Percentiles rank a stretch among this genome's conserved stretches.
Conservation (phyloP, 2,329 filamentous ascomycete species). For the Xylariaceae sp. region DNA sequence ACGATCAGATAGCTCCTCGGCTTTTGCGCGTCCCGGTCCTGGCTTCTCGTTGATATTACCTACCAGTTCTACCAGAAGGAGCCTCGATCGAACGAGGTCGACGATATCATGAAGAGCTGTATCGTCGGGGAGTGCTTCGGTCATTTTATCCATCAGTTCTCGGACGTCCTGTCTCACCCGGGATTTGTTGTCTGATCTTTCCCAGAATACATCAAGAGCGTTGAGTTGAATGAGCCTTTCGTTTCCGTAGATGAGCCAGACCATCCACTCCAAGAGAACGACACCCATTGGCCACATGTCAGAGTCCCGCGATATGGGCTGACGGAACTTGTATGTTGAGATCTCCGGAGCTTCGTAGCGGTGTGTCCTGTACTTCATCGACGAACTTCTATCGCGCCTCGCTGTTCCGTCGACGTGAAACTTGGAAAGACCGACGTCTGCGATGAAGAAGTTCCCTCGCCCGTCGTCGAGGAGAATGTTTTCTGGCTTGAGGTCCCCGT, state of each 20-base stretch:
- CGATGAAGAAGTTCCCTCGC: conserved; percentile 11
- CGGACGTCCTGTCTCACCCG: background rate
- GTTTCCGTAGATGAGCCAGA: conserved; percentile 10
- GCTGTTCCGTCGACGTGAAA: conserved; percentile 7
- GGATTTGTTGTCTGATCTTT: background rate
- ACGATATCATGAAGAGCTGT: conserved; percentile 5
- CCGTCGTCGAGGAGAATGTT: conserved; percentile 11
- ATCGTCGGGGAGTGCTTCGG: background rate
- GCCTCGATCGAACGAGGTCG: background rate
- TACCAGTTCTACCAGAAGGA: conserved; percentile 5
- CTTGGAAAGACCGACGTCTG: conserved; percentile 22
- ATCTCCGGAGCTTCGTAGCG: conserved; percentile 20
- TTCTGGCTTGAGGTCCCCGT: conserved; percentile 26
- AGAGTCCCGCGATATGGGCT: conserved; percentile 11
- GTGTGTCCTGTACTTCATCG: background rate
- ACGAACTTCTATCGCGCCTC: background rate
- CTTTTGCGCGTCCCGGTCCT: conserved; percentile 6
- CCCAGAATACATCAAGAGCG: conserved; percentile 2
- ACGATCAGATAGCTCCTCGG: conserved; percentile 1
- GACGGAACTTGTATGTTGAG: background rate
- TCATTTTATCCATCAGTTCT: background rate
- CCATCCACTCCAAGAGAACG: conserved; percentile 14
- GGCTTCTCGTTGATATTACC: background rate
- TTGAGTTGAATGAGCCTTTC: background rate
- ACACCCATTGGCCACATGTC: conserved; percentile 24